Base-by-base conservation (phyloP, 257 asterid genomes). In the Henckelia pumila region DNA sequence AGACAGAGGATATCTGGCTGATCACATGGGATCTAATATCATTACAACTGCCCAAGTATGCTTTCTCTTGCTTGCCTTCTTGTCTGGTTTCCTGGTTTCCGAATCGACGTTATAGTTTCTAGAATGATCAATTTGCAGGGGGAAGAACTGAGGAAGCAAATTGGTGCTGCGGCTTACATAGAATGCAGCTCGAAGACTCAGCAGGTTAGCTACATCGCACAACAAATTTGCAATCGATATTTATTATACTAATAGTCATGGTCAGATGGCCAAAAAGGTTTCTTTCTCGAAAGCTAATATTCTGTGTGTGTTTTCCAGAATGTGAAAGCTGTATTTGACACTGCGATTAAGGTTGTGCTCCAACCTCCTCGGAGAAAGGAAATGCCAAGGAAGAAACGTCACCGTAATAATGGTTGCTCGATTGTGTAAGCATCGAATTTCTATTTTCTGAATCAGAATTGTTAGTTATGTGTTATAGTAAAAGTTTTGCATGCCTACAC, bases 171-270 rank as follows among this genome's bases (percentile, higher is more conserved):
- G 58, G 91, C 98, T 68, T 92, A 89, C 53, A 86, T 92, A 56
- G 97, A 92, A 70, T 89, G 98, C 84, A 92, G 98, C 92, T 92
- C 98, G 60, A 92, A 88, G 84, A 92, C 98, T 67, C 98, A 92
- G 64, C 98, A 89, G 96, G 98, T 92, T 65, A 3, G 56, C 32
- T 32, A 8, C 56, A 9, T 32, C 8, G 19, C n/a, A 22, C 23
- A 29, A 3, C n/a, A 29, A 16, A 19, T 8, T 67, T 50, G 47
- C 7, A 24, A 14, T 17, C 49, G 9, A 14, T 19, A 2, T 28
- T n/a, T 21, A 52, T 13, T 50, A 16, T 24, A 16, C 29, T 3
- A 25, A 10, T 49, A n/a, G n/a, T n/a, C n/a, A 11, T 28, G 5
- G 10, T 72, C 21, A 20, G 26, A 50, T 22, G 2, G 7, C n/a